These are phyloP conservation scores for Yarrowia yakushimensis DNA, from an alignment of 805 yeast species.

Conservation along the genomic window DNA sequence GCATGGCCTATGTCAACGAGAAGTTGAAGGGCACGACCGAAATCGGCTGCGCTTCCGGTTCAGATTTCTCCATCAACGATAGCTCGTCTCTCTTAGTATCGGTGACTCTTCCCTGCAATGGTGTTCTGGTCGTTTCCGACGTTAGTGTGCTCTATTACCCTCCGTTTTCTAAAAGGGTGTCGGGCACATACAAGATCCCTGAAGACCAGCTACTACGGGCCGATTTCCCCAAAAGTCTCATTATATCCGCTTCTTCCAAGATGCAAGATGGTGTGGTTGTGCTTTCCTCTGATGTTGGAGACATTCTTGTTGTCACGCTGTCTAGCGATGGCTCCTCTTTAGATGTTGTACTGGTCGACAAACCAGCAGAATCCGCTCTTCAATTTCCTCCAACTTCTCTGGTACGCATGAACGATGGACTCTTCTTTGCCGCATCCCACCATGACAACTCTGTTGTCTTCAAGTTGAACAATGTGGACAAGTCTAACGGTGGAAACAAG, in stretches of 20 bases:
- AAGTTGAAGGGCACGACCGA: background rate
- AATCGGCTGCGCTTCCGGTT: background rate
- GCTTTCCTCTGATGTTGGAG: conserved; percentile 16
- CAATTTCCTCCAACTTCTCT: conserved; percentile 23
- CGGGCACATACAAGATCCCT: background rate
- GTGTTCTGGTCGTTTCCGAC: conserved; percentile 4
- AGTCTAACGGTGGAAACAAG: background rate
- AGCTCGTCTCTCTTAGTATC: background rate
- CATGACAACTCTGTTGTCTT: conserved; percentile 21
- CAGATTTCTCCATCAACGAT: background rate
- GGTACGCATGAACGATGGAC: conserved; percentile 1
- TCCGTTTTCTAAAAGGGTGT: background rate
- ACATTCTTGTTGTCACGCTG: background rate
- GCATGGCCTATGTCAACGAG: conserved; percentile 3
- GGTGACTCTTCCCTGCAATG: conserved; percentile 8
- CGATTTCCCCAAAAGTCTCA: background rate
- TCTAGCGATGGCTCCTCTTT: background rate
- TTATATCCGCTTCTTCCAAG: conserved; percentile 8
- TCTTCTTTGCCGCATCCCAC: conserved; percentile 16
- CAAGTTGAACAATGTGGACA: background rate
- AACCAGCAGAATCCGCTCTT: background rate
- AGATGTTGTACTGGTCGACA: background rate
- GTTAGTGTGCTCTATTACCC: conserved; percentile 12
- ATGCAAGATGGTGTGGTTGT: conserved; percentile 11
- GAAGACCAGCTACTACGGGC: conserved; percentile 12